Conservation (phyloP, 73 alveolate species). For the Paramecium biaurelia region DNA sequence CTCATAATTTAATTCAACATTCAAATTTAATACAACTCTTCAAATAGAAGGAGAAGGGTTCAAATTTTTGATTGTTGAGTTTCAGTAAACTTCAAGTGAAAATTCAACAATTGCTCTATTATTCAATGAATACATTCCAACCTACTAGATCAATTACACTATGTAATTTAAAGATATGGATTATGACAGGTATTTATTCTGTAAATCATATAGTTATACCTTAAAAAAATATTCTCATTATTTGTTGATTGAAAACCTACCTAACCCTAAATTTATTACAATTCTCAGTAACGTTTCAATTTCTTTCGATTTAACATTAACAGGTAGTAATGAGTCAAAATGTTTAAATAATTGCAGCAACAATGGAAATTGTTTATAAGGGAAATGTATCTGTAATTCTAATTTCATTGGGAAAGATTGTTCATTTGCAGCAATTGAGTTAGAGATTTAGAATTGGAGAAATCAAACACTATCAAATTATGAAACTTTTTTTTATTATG, state of each 20-base stretch:
- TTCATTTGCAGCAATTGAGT: not conserved
- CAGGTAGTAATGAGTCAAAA: not conserved
- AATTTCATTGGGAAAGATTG: not conserved
- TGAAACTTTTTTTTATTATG: not conserved
- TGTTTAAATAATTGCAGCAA: not conserved
- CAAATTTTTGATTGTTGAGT: not conserved
- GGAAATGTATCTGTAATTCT: not conserved
- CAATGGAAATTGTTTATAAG: not conserved
- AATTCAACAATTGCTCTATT: not conserved
- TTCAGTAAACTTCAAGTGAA: not conserved
- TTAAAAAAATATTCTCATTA: not conserved
- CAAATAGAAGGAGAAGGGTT: not conserved
- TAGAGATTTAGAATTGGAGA: not conserved
- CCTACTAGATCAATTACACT: not conserved
- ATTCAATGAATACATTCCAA: not conserved
- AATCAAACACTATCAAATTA: not conserved
- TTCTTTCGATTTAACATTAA: not conserved
- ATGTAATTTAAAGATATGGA: not conserved
- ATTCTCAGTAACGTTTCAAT: not conserved
- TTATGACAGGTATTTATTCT: not conserved
- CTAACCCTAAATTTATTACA: not conserved
- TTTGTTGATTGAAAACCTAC: not conserved
- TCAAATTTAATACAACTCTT: not conserved
- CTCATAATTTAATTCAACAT: not conserved
- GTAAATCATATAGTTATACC: not conserved